Conservation (phyloP, 2,329 filamentous ascomycete genomes). For the Xylaria digitata region DNA sequence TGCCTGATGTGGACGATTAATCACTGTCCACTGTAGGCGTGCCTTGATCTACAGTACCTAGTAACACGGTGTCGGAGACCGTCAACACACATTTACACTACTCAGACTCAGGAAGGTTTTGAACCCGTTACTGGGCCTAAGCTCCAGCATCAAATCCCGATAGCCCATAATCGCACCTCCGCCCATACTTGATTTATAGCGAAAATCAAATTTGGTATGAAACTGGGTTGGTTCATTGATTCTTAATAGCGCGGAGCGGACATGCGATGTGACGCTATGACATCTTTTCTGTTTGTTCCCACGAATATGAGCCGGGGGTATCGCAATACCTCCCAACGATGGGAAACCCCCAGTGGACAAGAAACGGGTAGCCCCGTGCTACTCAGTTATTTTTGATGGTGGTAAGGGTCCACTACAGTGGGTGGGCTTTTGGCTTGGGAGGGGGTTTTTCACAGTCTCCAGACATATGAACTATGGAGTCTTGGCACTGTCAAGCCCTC, state of each 20-base stretch:
- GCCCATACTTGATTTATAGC: slow-evolving; percentile 7
- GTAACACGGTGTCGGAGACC: slow-evolving; percentile 12
- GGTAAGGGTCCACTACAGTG: slow-evolving; percentile 18
- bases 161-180: slow-evolving; percentile 12
- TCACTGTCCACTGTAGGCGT: neutral
- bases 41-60: slow-evolving; percentile 2
- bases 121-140: slow-evolving; percentile 1
- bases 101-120: slow-evolving; percentile 3
- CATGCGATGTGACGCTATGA: slow-evolving; percentile 34
- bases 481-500: slow-evolving; percentile 28
- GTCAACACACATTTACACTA: slow-evolving; percentile 5
- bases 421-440: slow-evolving; percentile 17
- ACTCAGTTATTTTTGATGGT: slow-evolving; percentile 17
- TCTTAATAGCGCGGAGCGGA: slow-evolving; percentile 10
- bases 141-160: slow-evolving; percentile 25
- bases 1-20: neutral
- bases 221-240: slow-evolving; percentile 7
- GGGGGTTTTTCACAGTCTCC: slow-evolving; percentile 12
- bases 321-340: slow-evolving; percentile 1
- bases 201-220: slow-evolving; percentile 4
- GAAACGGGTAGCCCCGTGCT: slow-evolving; percentile 27
- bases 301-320: slow-evolving; percentile 19
- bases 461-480: slow-evolving; percentile 24
- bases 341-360: slow-evolving; percentile 1
- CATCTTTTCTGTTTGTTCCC: slow-evolving; percentile 16